phyloP scores from a whole-genome alignment of 306 rosid species.

The Betula pendula region DNA sequence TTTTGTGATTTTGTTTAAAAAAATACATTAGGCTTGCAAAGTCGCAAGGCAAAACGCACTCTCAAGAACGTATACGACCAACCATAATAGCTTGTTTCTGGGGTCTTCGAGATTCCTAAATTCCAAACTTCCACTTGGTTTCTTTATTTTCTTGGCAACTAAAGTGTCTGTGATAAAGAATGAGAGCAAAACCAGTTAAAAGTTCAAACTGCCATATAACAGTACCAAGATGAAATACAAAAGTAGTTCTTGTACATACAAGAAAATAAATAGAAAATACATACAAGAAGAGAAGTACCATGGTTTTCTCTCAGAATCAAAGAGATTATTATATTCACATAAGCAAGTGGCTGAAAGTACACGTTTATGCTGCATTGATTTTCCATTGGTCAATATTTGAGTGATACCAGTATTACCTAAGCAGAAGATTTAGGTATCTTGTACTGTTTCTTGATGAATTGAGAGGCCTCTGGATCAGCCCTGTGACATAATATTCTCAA shows the following conservation, averaged over 20 bases:
- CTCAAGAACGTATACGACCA: too few relatives aligned
- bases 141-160: background rate
- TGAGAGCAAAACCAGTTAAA: background rate
- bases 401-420: constrained; percentile 36
- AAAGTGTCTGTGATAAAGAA: background rate
- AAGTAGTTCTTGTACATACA: background rate
- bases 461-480: constrained; percentile 86
- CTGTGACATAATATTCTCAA: constrained; percentile 86
- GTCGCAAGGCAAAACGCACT: too few relatives aligned
- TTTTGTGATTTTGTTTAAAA: too few relatives aligned
- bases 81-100: too few relatives aligned
- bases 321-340: background rate
- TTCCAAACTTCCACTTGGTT: background rate
- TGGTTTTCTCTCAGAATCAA: background rate
- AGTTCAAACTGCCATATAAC: background rate
- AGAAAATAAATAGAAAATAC: background rate
- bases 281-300: background rate
- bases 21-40: too few relatives aligned
- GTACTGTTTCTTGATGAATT: constrained; percentile 90
- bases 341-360: background rate
- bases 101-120: background rate
- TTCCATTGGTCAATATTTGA: constrained; percentile 5
- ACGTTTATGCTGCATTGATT: background rate
- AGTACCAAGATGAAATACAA: background rate
- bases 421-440: constrained; percentile 79